Percentiles rank a stretch among this genome's conserved stretches.
These are phyloP conservation scores for Cucurbita maxima DNA, from an alignment of 306 rosid species.

Conservation along the genomic window DNA sequence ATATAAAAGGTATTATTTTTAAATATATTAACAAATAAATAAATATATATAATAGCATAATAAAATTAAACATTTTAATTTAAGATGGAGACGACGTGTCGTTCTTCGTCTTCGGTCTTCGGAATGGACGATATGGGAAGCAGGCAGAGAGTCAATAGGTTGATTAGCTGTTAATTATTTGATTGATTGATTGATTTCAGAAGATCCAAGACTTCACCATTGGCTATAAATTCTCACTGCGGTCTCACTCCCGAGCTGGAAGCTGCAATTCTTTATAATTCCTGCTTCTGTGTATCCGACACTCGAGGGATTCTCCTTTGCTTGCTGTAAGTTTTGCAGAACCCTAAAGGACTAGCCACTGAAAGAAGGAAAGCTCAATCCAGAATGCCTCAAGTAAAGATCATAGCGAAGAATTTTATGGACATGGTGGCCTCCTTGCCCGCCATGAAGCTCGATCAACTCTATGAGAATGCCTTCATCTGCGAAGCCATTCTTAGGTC, in stretches of 20 bases:
- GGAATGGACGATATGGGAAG: not conserved
- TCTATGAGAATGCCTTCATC: constrained; percentile 73
- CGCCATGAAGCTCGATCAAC: constrained; percentile 77
- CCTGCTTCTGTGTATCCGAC: not conserved
- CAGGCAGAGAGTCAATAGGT: not conserved
- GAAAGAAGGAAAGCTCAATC: not conserved
- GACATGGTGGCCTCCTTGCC: constrained; percentile 99
- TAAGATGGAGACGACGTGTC: not conserved
- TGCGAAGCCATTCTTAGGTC: constrained; percentile 98
- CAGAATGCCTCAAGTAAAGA: constrained; percentile 86
- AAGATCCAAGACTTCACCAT: not conserved
- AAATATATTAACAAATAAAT: too few relatives aligned
- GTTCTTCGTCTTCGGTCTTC: not conserved
- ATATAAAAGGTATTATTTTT: too few relatives aligned
- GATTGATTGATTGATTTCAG: not conserved
- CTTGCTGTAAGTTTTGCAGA: not conserved
- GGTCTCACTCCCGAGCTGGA: not conserved
- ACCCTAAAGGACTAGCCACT: not conserved
- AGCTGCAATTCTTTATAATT: not conserved
- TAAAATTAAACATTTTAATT: too few relatives aligned
- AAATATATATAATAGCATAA: too few relatives aligned
- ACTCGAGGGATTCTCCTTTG: not conserved
- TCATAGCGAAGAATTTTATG: constrained; percentile 91
- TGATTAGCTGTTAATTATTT: too few relatives aligned
- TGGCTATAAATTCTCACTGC: not conserved